These are phyloP conservation scores for Botrytis aclada DNA, from an alignment of 2,329 filamentous ascomycete genomes.

Conservation along the genomic window DNA sequence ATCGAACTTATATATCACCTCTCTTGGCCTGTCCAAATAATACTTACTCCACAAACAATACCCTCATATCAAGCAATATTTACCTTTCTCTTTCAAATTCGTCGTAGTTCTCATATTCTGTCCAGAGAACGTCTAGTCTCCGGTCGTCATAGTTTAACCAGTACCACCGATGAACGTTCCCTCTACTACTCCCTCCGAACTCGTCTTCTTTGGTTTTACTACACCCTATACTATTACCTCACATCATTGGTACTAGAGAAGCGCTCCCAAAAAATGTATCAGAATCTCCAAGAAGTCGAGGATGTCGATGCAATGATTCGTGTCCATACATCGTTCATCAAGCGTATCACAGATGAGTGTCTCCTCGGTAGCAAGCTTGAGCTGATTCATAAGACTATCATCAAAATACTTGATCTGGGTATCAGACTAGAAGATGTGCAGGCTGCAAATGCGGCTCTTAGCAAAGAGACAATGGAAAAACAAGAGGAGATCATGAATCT, in stretches of 20 bases:
- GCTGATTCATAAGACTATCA: slow-evolving; percentile 68
- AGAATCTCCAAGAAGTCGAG: slow-evolving; percentile 55
- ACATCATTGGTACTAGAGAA: slow-evolving; percentile 68
- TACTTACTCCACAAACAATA: slow-evolving; percentile 65
- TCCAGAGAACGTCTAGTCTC: slow-evolving; percentile 51
- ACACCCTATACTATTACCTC: slow-evolving; percentile 71
- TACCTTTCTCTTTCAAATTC: slow-evolving; percentile 73
- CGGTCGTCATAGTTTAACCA: slow-evolving; percentile 41
- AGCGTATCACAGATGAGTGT: slow-evolving; percentile 62
- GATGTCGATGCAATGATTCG: slow-evolving; percentile 81
- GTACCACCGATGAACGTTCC: slow-evolving; percentile 44
- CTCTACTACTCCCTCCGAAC: slow-evolving; percentile 61
- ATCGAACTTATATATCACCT: slow-evolving; percentile 69
- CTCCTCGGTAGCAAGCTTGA: slow-evolving; percentile 66
- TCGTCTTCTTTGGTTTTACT: slow-evolving; percentile 74
- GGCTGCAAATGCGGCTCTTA: slow-evolving; percentile 35
- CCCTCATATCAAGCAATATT: slow-evolving; percentile 69
- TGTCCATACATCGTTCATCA: slow-evolving; percentile 63
- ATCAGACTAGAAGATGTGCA: slow-evolving; percentile 65
- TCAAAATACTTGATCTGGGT: slow-evolving; percentile 74
- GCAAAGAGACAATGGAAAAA: slow-evolving; percentile 26
- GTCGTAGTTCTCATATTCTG: slow-evolving; percentile 66
- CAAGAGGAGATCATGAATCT: slow-evolving; percentile 35
- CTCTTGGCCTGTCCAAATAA: slow-evolving; percentile 65
- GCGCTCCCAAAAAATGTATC: slow-evolving; percentile 54